Base-by-base conservation (phyloP, 768 basidiomycete genomes). In the Punctularia strigosozonata region DNA sequence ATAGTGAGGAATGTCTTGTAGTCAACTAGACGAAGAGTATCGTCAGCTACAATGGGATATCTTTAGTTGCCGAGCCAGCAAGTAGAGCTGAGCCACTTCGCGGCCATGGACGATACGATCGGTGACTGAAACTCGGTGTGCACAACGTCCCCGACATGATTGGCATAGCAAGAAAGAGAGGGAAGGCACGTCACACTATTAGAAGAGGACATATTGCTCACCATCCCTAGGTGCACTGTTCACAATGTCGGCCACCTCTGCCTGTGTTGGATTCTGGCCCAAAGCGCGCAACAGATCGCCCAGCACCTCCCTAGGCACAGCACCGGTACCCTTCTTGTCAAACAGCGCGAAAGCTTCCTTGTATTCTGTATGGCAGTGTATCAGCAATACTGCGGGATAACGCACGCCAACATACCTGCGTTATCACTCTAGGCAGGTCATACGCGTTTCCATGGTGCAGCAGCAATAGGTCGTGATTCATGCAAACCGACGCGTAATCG, bases 251-350 rank as follows among this genome's bases (percentile, higher is more conserved):
- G 76, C 73, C 4, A 98, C 91, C 60, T 99, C 92, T n/a, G 85
- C 80, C 58, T 98, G 95, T 0, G 94, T 98, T n/a, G 95, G 95
- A 57, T 99, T 99, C 65, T 98, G 95, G 2, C 95, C 95, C 3
- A 99, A 66, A 1, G 90, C 90, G 31, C 95, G 76, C 13, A 99
- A 64, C 7, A 99, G 74, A 58, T 98, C 94, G 6, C 95, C 95
- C 1, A 99, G 65, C 0, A 80, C 81, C 44, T 91, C 85, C 3
- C 84, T 66, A 1, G 91, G 84, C 22, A 99, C 87, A 12, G 83
- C 72, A 13, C 91, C 91, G 2, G 83, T 87, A 25, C 95, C 95
- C 48, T 80, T 80, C 67, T 98, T 98, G 66, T 99, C 95, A 59
- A 97, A 98, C 23, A 99, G 77, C 32, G 95, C 91, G 52, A 97